phyloP scores from a whole-genome alignment of 306 rosid species.

The Oemleria cerasiformis region DNA sequence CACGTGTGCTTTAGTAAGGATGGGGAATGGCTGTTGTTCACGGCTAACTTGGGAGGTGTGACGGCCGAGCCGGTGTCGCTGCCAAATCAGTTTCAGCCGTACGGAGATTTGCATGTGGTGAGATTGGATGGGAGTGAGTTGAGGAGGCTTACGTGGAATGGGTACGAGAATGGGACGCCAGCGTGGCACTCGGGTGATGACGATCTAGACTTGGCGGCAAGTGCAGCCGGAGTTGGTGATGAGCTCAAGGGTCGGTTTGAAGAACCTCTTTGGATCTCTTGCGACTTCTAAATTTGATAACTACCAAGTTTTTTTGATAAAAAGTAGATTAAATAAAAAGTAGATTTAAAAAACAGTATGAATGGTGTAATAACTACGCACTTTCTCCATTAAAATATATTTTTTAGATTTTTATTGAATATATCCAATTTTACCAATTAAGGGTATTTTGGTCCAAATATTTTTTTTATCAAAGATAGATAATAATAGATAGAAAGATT shows the following conservation, averaged over 20 bases:
- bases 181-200: slow-evolving; percentile 44
- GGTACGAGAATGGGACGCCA: slow-evolving; percentile 79
- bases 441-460: no score
- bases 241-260: slow-evolving; percentile 55
- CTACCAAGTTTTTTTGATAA: neutral
- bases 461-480: no score
- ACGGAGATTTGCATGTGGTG: slow-evolving; percentile 62
- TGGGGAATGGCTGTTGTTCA: slow-evolving; percentile 73
- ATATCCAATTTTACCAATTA: no score
- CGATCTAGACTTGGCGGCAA: slow-evolving; percentile 20
- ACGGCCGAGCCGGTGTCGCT: slow-evolving; percentile 64
- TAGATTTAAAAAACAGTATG: no score
- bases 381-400: no score
- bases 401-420: no score
- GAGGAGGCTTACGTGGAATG: slow-evolving; percentile 79
- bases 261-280: slow-evolving; percentile 72
- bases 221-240: slow-evolving; percentile 34
- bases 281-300: slow-evolving; percentile 21
- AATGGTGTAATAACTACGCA: no score
- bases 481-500: no score
- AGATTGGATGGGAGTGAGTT: slow-evolving; percentile 72
- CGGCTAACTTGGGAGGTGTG: slow-evolving; percentile 72
- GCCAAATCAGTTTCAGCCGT: slow-evolving; percentile 93
- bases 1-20: slow-evolving; percentile 75
- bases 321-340: no score